These are phyloP conservation scores for Didymella pomorum DNA, from an alignment of 2,329 filamentous ascomycete genomes.

Conservation along the genomic window DNA sequence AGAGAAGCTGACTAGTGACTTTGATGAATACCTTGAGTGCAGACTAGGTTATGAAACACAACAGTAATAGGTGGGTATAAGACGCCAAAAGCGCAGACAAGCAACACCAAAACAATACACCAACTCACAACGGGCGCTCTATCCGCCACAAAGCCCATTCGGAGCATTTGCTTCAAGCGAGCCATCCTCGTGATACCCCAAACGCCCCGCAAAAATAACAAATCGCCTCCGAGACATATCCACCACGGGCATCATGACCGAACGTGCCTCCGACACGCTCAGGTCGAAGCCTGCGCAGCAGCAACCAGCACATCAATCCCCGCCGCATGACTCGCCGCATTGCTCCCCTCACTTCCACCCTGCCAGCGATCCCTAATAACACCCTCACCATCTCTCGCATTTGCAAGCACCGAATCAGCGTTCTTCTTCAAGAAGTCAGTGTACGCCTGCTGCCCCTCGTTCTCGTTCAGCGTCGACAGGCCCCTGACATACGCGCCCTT, in stretches of 20 bases:
- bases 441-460: conserved; percentile 33
- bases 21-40: too few species aligned
- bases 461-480: conserved; percentile 39
- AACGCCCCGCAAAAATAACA: conserved; percentile 10
- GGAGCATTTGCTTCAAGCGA: background rate
- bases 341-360: conserved; percentile 61
- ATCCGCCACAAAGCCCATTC: background rate
- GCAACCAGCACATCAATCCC: conserved; percentile 72
- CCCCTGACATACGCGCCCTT: conserved; percentile 51
- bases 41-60: too few species aligned
- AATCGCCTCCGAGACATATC: conserved; percentile 2
- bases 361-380: conserved; percentile 67
- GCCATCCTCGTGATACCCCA: background rate
- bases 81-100: conserved; percentile 2
- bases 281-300: conserved; percentile 24
- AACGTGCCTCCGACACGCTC: background rate
- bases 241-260: background rate
- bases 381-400: conserved; percentile 49
- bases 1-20: too few species aligned
- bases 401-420: conserved; percentile 43
- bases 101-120: background rate
- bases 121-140: too few species aligned
- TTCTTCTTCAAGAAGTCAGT: conserved; percentile 45
- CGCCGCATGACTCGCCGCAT: conserved; percentile 67
- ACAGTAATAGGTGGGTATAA: conserved; percentile 9